Percentiles rank a stretch among this genome's conserved stretches.
phyloP scores from a whole-genome alignment of 2,329 filamentous ascomycete genomes.

The Colletotrichum nymphaeae region DNA sequence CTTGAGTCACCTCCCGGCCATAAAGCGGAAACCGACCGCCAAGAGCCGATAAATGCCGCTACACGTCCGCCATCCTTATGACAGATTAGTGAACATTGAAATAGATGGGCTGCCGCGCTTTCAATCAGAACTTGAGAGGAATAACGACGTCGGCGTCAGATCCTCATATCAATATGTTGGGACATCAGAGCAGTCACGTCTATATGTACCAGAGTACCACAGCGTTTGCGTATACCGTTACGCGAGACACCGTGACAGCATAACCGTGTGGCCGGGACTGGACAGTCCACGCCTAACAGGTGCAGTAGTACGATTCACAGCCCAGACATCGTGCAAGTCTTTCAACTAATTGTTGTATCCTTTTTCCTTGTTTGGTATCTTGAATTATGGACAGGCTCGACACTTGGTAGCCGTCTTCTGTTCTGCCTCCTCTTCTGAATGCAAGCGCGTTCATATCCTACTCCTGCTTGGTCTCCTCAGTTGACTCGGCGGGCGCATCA shows the following conservation, averaged over 20 bases:
- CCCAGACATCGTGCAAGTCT: background rate
- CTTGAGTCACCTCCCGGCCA: background rate
- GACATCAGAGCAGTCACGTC: too few relatives aligned
- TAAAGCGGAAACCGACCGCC: constrained; percentile 8
- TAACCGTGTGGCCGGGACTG: background rate
- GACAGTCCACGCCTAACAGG: background rate
- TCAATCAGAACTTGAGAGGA: background rate
- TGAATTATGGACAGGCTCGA: background rate
- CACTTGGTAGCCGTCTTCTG: too few relatives aligned
- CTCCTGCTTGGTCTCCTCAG: too few relatives aligned
- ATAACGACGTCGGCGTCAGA: too few relatives aligned
- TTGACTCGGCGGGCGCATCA: too few relatives aligned
- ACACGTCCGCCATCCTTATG: background rate
- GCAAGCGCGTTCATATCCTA: too few relatives aligned
- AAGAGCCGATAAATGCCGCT: background rate
- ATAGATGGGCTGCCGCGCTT: background rate
- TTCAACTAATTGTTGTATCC: background rate
- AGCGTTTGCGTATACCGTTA: too few relatives aligned
- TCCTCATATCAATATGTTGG: too few relatives aligned
- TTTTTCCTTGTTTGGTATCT: background rate
- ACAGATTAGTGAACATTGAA: too few relatives aligned
- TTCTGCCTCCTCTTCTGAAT: too few relatives aligned
- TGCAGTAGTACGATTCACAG: background rate
- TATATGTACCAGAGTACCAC: too few relatives aligned
- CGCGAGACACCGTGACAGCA: background rate